Conservation (phyloP, 1,284 basidiomycete species). For the Ustilago xerochloae region DNA sequence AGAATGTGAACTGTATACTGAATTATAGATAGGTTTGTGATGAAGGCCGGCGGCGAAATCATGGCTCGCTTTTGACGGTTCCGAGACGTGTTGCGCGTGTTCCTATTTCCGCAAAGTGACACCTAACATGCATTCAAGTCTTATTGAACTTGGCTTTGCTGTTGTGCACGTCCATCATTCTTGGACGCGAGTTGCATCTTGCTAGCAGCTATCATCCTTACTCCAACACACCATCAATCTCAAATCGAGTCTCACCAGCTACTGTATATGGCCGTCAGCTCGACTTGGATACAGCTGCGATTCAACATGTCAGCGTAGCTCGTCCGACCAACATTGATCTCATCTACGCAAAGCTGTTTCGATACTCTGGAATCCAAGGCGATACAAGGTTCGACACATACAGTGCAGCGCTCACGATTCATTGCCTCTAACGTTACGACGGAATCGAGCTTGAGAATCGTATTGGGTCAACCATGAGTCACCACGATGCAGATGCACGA, state of each 20-base stretch:
- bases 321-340: neutral
- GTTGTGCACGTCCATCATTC: neutral
- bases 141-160: neutral
- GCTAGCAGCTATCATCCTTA: neutral
- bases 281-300: no score
- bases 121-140: neutral
- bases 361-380: neutral
- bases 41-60: neutral
- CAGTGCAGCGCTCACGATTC: neutral
- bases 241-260: neutral
- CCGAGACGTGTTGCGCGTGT: neutral
- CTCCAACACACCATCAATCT: neutral
- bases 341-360: no score
- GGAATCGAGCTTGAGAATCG: neutral
- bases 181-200: neutral
- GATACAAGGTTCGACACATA: neutral
- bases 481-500: constrained; percentile 12
- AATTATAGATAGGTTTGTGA: neutral
- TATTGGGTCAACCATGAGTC: constrained; percentile 16
- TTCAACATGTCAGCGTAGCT: neutral
- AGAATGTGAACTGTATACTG: no score
- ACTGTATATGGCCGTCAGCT: no score
- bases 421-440: neutral
- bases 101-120: constrained; percentile 1
- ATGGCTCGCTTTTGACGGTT: neutral